A percentile compares a stretch with the other conserved stretches of the same genome.
phyloP scores from a whole-genome alignment of 805 yeast genomes.

The Cyberlindnera americana region DNA sequence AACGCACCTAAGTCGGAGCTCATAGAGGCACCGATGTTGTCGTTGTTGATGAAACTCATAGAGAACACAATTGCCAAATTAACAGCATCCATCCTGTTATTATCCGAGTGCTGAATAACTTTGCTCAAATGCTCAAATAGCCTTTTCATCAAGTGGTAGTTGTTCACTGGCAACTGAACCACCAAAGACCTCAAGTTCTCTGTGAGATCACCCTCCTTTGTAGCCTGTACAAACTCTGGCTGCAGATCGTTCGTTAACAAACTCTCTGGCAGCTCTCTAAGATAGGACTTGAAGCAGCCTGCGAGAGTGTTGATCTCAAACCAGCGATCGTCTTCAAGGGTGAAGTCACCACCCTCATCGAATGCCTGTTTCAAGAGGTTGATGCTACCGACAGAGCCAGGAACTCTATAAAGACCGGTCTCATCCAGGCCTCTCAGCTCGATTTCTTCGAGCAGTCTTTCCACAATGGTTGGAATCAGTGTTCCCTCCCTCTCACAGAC shows the following conservation, averaged over 20 bases:
- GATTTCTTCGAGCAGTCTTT: conserved; percentile 64
- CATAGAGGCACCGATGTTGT: conserved; percentile 39
- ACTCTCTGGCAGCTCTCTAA: conserved; percentile 86
- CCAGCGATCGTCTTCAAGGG: conserved; percentile 53
- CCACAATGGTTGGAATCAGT: conserved; percentile 62
- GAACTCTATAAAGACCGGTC: conserved; percentile 81
- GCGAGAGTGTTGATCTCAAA: conserved; percentile 84
- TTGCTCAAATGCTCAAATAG: conserved; percentile 66
- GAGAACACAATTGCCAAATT: conserved; percentile 88
- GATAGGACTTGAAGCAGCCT: conserved; percentile 77
- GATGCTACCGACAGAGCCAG: conserved; percentile 59
- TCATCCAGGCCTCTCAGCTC: conserved; percentile 88
- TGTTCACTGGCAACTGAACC: conserved; percentile 53
- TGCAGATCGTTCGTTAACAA: conserved; percentile 66
- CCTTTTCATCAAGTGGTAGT: conserved; percentile 64
- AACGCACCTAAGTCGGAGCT: conserved; percentile 50
- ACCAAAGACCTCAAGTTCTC: conserved; percentile 33
- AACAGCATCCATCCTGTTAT: conserved; percentile 83
- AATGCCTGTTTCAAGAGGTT: conserved; percentile 51
- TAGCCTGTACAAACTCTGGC: conserved; percentile 47
- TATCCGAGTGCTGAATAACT: conserved; percentile 61
- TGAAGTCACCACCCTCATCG: conserved; percentile 45
- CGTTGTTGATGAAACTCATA: conserved; percentile 53
- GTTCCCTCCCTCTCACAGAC: conserved; percentile 71
- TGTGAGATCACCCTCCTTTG: conserved; percentile 31